Evolutionary conservation across 1,284 basidiomycete genomes (phyloP).

Genomic region (Leccinum subspadiceum): DNA sequence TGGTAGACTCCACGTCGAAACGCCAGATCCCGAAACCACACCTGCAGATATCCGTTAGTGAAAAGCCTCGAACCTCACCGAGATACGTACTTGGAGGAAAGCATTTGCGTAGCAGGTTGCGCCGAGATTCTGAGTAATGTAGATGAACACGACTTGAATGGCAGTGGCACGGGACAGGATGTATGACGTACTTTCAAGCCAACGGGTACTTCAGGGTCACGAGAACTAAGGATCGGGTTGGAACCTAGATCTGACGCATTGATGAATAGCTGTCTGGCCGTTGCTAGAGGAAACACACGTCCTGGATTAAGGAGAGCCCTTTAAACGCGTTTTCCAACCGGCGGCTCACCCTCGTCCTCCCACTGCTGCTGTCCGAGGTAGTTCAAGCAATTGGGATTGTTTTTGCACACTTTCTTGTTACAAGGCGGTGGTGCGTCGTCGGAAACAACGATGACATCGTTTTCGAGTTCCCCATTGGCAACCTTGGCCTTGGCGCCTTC

Average conservation of each 20-base stretch:
- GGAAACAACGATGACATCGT: constrained; percentile 66
- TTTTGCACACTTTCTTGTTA: constrained; percentile 61
- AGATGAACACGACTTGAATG: neutral
- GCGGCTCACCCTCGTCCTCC: constrained; percentile 58
- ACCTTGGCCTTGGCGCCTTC: constrained; percentile 7
- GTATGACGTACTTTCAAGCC: constrained; percentile 64
- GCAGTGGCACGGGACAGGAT: neutral
- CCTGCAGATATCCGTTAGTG: constrained; percentile 34
- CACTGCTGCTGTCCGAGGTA: constrained; percentile 79
- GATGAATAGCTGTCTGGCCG: constrained; percentile 50
- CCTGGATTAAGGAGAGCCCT: constrained; percentile 3
- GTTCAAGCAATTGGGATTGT: constrained; percentile 81
- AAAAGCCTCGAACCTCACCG: neutral
- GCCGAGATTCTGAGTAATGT: constrained; percentile 70
- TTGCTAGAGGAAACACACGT: constrained; percentile 40
- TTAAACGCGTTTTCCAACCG: constrained; percentile 18
- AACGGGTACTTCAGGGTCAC: constrained; percentile 63
- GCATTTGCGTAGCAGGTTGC: constrained; percentile 94
- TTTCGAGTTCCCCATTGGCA: constrained; percentile 44
- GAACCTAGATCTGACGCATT: constrained; percentile 50
- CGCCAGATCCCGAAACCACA: constrained; percentile 60
- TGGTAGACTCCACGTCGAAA: constrained; percentile 60
- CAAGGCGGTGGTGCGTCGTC: constrained; percentile 64
- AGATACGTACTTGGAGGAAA: constrained; percentile 69
- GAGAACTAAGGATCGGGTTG: constrained; percentile 50